Base-by-base conservation (phyloP, 2,329 filamentous ascomycete genomes). In the Paracoccidioides brasiliensis region DNA sequence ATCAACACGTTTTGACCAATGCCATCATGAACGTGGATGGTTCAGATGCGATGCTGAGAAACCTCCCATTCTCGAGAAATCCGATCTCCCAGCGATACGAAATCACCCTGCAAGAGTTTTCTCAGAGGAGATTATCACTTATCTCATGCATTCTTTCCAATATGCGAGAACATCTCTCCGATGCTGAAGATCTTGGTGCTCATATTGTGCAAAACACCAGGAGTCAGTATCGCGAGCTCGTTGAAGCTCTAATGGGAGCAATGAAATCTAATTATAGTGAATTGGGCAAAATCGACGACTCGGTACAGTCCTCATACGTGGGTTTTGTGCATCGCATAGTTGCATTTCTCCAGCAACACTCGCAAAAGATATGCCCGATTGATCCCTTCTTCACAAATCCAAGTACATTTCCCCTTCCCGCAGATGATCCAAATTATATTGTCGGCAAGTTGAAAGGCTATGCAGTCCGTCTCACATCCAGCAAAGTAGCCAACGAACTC, bases 231-330 rank as follows among this genome's bases (percentile, higher is more conserved):
- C 70, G 69, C 1, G 69, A 74, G 9, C 70, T 82, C 44, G 70
- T 84, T 7, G 74, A 75, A 57, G 67, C 72, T n/a, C 64, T 83
- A 57, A 84, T 84, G 82, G 68, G 68, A 6, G 71, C 77, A 1
- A 83, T 85, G 80, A 82, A 80, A 63, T 69, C 68, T 41, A 82
- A 82, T 56, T 84, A 83, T 57, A 73, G 77, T 56, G 78, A 81
- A 57, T 69, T 82, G 5, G 72, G 73, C 3, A 68, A 63, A 44
- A 64, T 64, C 7, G 59, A 61, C 41, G 61, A 64, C 32, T 58
- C 64, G 46, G 64, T 62, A 3, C 75, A 75, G 51, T 78, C 80
- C 9, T 70, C 74, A 2, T 84, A 84, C 62, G 78, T 83, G 5
- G 72, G 76, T 8, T 84, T 85, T 62, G 80, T 84, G 4, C 82